Percentiles rank a stretch among this genome's conserved stretches.
Evolutionary conservation across 331 rosid genomes (phyloP).

Genomic region (Acacia concinna): DNA sequence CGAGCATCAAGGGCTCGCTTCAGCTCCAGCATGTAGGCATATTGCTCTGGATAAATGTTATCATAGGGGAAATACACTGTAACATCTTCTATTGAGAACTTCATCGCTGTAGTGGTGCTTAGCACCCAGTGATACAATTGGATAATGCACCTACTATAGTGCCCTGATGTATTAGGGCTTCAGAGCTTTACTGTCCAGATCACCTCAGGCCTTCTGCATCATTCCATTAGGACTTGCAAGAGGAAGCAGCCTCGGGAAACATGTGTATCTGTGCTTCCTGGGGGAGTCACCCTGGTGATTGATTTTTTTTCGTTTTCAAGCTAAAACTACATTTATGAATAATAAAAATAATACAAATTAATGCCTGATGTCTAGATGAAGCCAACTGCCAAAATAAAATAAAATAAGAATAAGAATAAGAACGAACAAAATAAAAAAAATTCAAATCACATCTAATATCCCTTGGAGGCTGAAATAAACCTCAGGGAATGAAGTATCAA

Average conservation of each 20-base stretch:
- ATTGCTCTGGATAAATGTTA: conserved; percentile 1
- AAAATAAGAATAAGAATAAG: too few relatives aligned
- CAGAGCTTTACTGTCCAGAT: not conserved
- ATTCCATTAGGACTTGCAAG: not conserved
- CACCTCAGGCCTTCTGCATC: not conserved
- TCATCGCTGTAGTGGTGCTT: not conserved
- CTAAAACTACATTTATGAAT: not conserved
- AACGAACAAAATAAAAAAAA: too few relatives aligned
- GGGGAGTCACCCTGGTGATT: not conserved
- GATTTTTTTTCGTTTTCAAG: not conserved
- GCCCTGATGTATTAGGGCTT: not conserved
- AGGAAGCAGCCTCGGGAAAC: not conserved
- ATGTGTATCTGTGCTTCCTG: not conserved
- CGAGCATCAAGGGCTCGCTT: conserved; percentile 10
- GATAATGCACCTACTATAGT: not conserved
- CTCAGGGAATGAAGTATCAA: too few relatives aligned
- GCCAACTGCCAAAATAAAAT: too few relatives aligned
- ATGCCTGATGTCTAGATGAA: not conserved
- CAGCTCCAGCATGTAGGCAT: conserved; percentile 4
- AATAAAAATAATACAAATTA: too few relatives aligned
- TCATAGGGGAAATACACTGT: not conserved
- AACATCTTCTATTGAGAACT: not conserved
- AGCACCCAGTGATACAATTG: not conserved
- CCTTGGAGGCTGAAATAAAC: too few relatives aligned
- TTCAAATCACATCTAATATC: too few relatives aligned